These are phyloP conservation scores for Diaporthe humulicola DNA, from an alignment of 2,329 filamentous ascomycete species.

Conservation along the genomic window DNA sequence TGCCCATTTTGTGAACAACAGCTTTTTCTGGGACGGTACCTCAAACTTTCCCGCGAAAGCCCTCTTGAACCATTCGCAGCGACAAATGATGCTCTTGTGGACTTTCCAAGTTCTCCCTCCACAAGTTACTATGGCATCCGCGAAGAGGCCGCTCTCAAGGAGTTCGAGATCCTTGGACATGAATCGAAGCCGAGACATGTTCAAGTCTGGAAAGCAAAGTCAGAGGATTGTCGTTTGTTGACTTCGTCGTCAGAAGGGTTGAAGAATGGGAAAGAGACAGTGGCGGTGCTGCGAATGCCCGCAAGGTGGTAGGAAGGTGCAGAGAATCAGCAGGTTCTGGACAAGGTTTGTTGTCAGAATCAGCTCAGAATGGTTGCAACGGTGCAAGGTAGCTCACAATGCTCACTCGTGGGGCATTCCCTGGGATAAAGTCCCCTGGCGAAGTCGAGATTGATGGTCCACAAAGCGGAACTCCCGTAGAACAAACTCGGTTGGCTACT, in stretches of 20 bases:
- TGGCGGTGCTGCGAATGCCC: not conserved
- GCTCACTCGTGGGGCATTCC: too few species aligned
- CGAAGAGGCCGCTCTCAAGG: not conserved
- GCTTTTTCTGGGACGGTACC: too few species aligned
- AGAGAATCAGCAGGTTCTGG: too few species aligned
- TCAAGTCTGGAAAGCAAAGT: not conserved
- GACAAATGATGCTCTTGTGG: slow-evolving; percentile 8
- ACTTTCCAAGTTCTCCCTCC: not conserved
- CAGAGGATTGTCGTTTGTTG: not conserved
- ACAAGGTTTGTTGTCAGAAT: too few species aligned
- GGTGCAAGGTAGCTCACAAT: too few species aligned
- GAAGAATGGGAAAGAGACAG: not conserved
- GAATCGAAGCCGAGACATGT: not conserved
- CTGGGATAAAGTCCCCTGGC: too few species aligned
- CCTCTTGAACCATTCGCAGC: slow-evolving; percentile 1
- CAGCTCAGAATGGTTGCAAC: too few species aligned
- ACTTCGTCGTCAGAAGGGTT: not conserved
- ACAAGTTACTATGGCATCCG: slow-evolving; percentile 8
- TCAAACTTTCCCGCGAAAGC: not conserved
- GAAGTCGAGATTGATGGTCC: too few species aligned
- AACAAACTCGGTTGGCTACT: too few species aligned
- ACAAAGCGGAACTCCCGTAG: too few species aligned
- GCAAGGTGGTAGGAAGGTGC: not conserved
- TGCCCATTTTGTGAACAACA: too few species aligned
- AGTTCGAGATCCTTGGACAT: not conserved